A percentile compares a stretch with the other conserved stretches of the same genome.
phyloP scores from a whole-genome alignment of 1,139 yeast genomes.

The Nakaseomyces kungkrabaensis region DNA sequence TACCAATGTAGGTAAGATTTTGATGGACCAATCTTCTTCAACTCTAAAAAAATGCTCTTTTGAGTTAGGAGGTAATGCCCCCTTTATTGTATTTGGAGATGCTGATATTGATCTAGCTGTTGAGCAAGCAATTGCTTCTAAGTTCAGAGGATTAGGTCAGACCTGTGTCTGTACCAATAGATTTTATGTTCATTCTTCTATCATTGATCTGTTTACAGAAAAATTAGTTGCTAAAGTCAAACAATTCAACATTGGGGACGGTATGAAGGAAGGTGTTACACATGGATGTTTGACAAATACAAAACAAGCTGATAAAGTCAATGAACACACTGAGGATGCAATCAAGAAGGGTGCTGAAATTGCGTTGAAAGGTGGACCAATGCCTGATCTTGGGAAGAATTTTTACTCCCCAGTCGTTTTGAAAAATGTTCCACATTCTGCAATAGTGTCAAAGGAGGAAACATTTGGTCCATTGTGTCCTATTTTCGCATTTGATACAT shows the following conservation, averaged over 20 bases:
- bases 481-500: conserved; percentile 50
- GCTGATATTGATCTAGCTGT: conserved; percentile 73
- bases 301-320: conserved; percentile 58
- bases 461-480: conserved; percentile 91
- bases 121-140: conserved; percentile 56
- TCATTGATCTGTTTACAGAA: conserved; percentile 51
- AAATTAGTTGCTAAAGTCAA: conserved; percentile 44
- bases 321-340: conserved; percentile 67
- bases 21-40: conserved; percentile 67
- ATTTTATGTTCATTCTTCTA: conserved; percentile 50
- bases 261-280: conserved; percentile 53
- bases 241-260: conserved; percentile 60
- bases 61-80: conserved; percentile 93
- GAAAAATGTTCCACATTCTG: conserved; percentile 51
- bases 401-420: conserved; percentile 74
- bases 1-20: conserved; percentile 68
- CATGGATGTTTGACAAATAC: conserved; percentile 79
- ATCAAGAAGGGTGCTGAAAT: conserved; percentile 59
- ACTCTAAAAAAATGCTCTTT: conserved; percentile 76
- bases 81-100: conserved; percentile 78
- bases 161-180: conserved; percentile 80
- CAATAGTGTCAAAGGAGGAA: conserved; percentile 61
- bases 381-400: conserved; percentile 58
- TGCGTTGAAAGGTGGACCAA: conserved; percentile 53
- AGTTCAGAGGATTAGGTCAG: conserved; percentile 69